Evolutionary conservation across 202 grass and related monocot genomes (phyloP).

Genomic region (Eragrostis tef): DNA sequence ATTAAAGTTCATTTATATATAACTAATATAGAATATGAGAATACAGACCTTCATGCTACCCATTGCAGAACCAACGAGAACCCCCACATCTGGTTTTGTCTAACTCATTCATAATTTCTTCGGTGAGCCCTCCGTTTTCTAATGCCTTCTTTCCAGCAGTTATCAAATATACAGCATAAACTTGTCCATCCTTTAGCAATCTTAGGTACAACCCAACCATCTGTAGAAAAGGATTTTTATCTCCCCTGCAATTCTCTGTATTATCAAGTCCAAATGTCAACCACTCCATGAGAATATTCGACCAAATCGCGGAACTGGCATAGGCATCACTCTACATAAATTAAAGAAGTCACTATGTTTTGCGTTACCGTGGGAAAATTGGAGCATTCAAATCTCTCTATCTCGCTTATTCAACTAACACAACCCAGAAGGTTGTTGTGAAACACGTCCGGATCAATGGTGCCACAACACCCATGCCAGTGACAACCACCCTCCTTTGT

Average conservation of each 20-base stretch:
- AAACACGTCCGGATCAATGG: conserved; percentile 92
- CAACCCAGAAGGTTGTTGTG: conserved; percentile 91
- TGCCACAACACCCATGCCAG: conserved; percentile 94
- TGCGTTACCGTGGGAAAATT: conserved; percentile 82
- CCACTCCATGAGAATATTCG: background rate
- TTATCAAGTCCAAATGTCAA: conserved; percentile 43
- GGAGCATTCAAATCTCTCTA: conserved; percentile 90
- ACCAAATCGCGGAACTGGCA: conserved; percentile 32
- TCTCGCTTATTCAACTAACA: conserved; percentile 86
- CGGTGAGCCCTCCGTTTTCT: conserved; percentile 82
- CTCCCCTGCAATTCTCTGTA: conserved; percentile 97
- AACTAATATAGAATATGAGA: conserved; percentile 15
- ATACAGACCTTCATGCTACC: conserved; percentile 88
- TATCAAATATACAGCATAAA: conserved; percentile 98
- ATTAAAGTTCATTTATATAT: conserved; percentile 1
- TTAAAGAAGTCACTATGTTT: background rate
- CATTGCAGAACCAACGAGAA: conserved; percentile 97
- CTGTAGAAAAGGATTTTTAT: conserved; percentile 94
- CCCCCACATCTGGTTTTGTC: conserved; percentile 92
- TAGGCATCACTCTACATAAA: background rate
- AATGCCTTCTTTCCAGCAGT: conserved; percentile 95
- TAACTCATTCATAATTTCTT: conserved; percentile 74
- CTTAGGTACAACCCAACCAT: conserved; percentile 92
- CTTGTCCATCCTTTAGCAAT: conserved; percentile 92
- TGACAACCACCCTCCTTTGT: conserved; percentile 91